A percentile compares a stretch with the other conserved stretches of the same genome.
These are phyloP conservation scores for Speleostelium caveatum DNA, from an alignment of 78 protist genomes.

Conservation along the genomic window DNA sequence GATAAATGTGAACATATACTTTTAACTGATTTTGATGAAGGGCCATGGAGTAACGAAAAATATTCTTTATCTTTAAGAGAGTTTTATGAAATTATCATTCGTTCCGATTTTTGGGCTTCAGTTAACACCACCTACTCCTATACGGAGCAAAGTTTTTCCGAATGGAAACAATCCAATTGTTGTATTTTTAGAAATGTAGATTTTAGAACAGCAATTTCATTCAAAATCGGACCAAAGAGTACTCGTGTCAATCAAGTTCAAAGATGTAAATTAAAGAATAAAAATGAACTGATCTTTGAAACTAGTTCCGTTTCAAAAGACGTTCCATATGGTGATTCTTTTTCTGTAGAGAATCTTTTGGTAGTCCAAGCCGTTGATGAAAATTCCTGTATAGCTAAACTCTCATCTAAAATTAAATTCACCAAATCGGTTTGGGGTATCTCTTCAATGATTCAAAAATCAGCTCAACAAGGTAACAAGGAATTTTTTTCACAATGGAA, in stretches of 20 bases:
- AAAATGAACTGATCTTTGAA: conserved; percentile 27
- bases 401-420: conserved; percentile 69
- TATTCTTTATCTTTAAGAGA: conserved; percentile 42
- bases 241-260: conserved; percentile 67
- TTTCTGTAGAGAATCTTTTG: conserved; percentile 65
- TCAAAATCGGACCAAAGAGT: conserved; percentile 78
- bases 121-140: conserved; percentile 64
- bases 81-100: conserved; percentile 43
- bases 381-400: conserved; percentile 28
- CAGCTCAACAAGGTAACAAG: conserved; percentile 57
- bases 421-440: conserved; percentile 81
- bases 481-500: conserved; percentile 56
- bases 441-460: conserved; percentile 71
- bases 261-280: conserved; percentile 44
- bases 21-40: conserved; percentile 52
- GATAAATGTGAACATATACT: conserved; percentile 69
- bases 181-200: conserved; percentile 67
- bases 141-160: conserved; percentile 46
- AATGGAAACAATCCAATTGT: conserved; percentile 61
- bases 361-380: conserved; percentile 37
- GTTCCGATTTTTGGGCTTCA: conserved; percentile 58
- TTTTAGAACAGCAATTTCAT: conserved; percentile 65
- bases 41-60: conserved; percentile 60
- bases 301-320: conserved; percentile 33
- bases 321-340: conserved; percentile 82